A percentile compares a stretch with the other conserved stretches of the same genome.
Conservation (phyloP, 2,329 filamentous ascomycete species). For the Daldinia sp. region DNA sequence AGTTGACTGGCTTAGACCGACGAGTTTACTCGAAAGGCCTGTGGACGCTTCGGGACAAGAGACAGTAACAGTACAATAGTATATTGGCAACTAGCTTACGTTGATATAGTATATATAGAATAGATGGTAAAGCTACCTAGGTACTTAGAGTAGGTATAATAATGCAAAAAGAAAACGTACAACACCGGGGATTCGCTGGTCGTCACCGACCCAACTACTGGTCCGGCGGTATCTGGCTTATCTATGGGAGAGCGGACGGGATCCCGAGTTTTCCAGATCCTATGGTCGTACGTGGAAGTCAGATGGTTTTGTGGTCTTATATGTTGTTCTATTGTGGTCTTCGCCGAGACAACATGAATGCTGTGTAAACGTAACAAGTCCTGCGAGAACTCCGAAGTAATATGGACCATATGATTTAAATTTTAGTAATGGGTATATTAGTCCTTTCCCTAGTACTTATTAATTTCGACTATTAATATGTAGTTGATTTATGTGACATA, state of each 20-base stretch:
- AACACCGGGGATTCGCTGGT: slow-evolving; percentile 2
- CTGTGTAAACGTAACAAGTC: too few relatives aligned
- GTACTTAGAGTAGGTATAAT: background rate
- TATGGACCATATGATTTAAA: background rate
- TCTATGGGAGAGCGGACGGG: background rate
- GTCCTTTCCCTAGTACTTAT: too few relatives aligned
- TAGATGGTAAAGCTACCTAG: too few relatives aligned
- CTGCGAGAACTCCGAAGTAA: background rate
- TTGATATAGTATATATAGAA: too few relatives aligned
- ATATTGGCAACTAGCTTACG: too few relatives aligned
- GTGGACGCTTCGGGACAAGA: too few relatives aligned
- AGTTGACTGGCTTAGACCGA: too few relatives aligned
- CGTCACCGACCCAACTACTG: slow-evolving; percentile 2
- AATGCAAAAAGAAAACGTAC: background rate
- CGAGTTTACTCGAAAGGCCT: too few relatives aligned
- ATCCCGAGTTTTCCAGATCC: slow-evolving; percentile 1
- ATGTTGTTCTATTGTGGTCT: background rate
- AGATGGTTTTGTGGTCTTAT: slow-evolving; percentile 43
- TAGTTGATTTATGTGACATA: too few relatives aligned
- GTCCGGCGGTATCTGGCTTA: background rate
- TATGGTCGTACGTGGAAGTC: slow-evolving; percentile 32
- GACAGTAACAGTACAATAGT: too few relatives aligned
- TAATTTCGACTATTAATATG: too few relatives aligned
- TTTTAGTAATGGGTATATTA: too few relatives aligned
- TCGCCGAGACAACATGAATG: background rate